A percentile compares a stretch with the other conserved stretches of the same genome.
Evolutionary conservation across 352 stramenopile species (phyloP).

Genomic region (Phytophthora pluvialis): DNA sequence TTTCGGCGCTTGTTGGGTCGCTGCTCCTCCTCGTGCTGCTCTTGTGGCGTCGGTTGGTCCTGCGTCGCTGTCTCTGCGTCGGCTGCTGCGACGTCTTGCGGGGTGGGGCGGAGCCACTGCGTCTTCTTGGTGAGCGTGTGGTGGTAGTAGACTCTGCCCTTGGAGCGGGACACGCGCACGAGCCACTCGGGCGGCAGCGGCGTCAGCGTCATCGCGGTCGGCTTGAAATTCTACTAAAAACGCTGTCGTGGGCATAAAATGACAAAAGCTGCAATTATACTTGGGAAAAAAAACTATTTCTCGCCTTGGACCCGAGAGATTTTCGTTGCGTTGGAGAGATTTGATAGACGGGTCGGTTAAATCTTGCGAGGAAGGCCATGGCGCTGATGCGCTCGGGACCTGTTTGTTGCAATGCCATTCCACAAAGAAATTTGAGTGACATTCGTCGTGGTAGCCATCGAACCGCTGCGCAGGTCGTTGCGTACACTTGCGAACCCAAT

Average conservation of each 20-base stretch:
- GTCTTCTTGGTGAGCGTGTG: slow-evolving; percentile 55
- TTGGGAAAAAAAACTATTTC: too few species aligned
- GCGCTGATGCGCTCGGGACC: too few species aligned
- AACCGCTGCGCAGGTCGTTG: too few species aligned
- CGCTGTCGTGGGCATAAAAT: slow-evolving; percentile 9
- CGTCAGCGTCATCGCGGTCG: slow-evolving; percentile 3
- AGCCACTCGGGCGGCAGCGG: slow-evolving; percentile 61
- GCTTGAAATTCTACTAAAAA: background rate
- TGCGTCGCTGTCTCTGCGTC: background rate
- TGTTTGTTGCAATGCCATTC: too few species aligned
- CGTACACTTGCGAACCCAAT: too few species aligned
- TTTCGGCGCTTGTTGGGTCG: slow-evolving; percentile 22
- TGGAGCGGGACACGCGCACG: slow-evolving; percentile 73
- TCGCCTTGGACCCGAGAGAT: too few species aligned
- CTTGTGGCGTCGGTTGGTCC: background rate
- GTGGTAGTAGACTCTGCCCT: slow-evolving; percentile 77
- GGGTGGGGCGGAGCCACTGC: slow-evolving; percentile 62
- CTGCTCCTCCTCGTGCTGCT: background rate
- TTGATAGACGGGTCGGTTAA: too few species aligned
- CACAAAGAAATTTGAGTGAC: too few species aligned
- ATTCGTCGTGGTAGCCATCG: too few species aligned
- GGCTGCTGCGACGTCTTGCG: slow-evolving; percentile 12
- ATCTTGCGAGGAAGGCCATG: too few species aligned
- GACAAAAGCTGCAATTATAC: background rate
- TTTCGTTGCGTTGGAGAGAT: too few species aligned